phyloP scores from a whole-genome alignment of 805 yeast species.

The Spathaspora girioi region DNA sequence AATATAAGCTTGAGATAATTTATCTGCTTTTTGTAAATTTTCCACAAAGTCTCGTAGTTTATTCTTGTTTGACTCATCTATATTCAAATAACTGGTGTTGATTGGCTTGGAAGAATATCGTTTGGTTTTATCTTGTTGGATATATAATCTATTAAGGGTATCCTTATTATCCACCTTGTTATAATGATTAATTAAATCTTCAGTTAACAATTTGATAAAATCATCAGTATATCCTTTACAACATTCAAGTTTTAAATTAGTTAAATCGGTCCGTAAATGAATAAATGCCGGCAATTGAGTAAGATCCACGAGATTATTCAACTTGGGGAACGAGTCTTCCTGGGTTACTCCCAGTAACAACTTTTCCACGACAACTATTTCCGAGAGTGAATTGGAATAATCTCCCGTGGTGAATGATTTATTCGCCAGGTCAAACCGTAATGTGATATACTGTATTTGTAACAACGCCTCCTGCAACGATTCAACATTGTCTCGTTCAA shows the following conservation, averaged over 20 bases:
- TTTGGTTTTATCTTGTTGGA: slow-evolving; percentile 22
- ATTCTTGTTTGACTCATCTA: slow-evolving; percentile 38
- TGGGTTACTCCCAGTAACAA: slow-evolving; percentile 37
- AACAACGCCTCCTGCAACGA: slow-evolving; percentile 58
- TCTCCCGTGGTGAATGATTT: slow-evolving; percentile 41
- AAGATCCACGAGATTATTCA: slow-evolving; percentile 33
- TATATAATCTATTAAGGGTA: slow-evolving; percentile 49
- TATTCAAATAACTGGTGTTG: slow-evolving; percentile 34
- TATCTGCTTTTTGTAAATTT: slow-evolving; percentile 61
- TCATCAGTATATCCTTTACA: slow-evolving; percentile 63
- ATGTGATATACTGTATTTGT: slow-evolving; percentile 43
- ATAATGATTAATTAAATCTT: slow-evolving; percentile 61
- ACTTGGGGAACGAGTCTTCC: slow-evolving; percentile 17
- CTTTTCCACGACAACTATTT: slow-evolving; percentile 53
- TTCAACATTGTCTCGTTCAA: slow-evolving; percentile 56
- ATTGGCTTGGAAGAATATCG: slow-evolving; percentile 13
- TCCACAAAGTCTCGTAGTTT: slow-evolving; percentile 45
- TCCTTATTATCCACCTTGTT: slow-evolving; percentile 44
- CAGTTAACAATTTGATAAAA: slow-evolving; percentile 52
- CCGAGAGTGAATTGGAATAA: slow-evolving; percentile 52
- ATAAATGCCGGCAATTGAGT: slow-evolving; percentile 47
- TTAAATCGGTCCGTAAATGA: slow-evolving; percentile 49
- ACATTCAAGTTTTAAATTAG: slow-evolving; percentile 56
- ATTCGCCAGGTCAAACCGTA: slow-evolving; percentile 31
- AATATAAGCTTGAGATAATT: slow-evolving; percentile 56